Evolutionary conservation across 2,329 filamentous ascomycete genomes (phyloP).

Genomic region (Paradendryphiella salina): DNA sequence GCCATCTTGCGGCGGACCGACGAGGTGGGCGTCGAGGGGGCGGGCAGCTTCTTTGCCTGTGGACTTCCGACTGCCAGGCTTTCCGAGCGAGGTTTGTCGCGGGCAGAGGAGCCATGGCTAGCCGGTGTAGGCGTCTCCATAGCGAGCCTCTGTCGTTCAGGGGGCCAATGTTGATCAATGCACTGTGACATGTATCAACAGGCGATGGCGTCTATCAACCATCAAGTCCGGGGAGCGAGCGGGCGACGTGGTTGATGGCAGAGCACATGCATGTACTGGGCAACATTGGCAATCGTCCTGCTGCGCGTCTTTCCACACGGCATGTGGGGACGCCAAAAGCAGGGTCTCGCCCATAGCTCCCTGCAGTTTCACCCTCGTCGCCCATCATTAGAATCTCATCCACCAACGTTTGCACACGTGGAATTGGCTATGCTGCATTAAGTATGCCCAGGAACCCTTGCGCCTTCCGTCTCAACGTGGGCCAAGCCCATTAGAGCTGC

Average conservation of each 20-base stretch:
- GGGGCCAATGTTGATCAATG: constrained; percentile 9
- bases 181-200: neutral
- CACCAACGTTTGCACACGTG: no score
- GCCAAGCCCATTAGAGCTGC: no score
- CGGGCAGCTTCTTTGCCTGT: constrained; percentile 24
- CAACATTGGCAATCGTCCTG: neutral
- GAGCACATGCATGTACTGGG: neutral
- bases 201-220: neutral
- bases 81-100: constrained; percentile 9
- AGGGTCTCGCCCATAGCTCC: constrained; percentile 2
- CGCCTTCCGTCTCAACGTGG: no score
- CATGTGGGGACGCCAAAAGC: constrained; percentile 3
- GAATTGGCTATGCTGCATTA: no score
- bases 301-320: neutral
- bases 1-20: constrained; percentile 42
- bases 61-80: constrained; percentile 13
- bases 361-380: no score
- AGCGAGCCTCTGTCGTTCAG: constrained; percentile 1
- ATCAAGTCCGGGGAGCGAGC: neutral
- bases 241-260: neutral
- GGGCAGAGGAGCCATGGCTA: constrained; percentile 10
- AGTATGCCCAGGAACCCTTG: no score
- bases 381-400: no score
- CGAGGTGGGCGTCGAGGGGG: constrained; percentile 34
- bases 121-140: constrained; percentile 19